phyloP scores from a whole-genome alignment of 257 asterid genomes.

The Marsdenia floribunda region DNA sequence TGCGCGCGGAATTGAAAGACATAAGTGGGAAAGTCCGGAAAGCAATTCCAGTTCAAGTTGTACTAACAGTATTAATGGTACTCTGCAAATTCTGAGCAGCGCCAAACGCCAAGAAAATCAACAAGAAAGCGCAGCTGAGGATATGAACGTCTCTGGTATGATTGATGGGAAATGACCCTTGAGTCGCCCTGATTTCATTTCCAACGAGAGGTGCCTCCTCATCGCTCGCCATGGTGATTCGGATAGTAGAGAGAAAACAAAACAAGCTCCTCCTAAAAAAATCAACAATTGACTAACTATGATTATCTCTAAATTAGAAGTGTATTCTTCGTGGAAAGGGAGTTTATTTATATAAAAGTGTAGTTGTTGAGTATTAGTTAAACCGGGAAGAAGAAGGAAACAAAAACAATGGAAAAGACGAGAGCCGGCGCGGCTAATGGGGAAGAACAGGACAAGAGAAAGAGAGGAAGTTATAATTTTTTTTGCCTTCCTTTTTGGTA shows the following conservation, averaged over 20 bases:
- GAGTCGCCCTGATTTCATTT: constrained; percentile 18
- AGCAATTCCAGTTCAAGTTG: neutral
- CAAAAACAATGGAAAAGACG: neutral
- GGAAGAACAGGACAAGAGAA: constrained; percentile 13
- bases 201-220: constrained; percentile 54
- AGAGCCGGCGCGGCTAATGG: constrained; percentile 8
- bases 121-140: constrained; percentile 71
- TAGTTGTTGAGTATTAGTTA: neutral
- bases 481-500: neutral
- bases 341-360: too few relatives aligned
- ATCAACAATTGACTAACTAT: neutral
- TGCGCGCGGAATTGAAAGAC: neutral
- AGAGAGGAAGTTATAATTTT: too few relatives aligned
- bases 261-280: neutral
- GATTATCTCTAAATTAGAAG: neutral
- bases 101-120: constrained; percentile 85
- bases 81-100: constrained; percentile 97
- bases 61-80: constrained; percentile 72
- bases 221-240: constrained; percentile 49
- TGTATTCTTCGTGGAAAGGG: neutral
- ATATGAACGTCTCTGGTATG: constrained; percentile 67
- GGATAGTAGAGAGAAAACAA: too few relatives aligned
- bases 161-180: constrained; percentile 29
- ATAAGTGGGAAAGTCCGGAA: neutral
- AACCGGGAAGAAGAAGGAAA: constrained; percentile 3